These are phyloP conservation scores for Orobanche coerulescens DNA, from an alignment of 257 asterid genomes.

Conservation along the genomic window DNA sequence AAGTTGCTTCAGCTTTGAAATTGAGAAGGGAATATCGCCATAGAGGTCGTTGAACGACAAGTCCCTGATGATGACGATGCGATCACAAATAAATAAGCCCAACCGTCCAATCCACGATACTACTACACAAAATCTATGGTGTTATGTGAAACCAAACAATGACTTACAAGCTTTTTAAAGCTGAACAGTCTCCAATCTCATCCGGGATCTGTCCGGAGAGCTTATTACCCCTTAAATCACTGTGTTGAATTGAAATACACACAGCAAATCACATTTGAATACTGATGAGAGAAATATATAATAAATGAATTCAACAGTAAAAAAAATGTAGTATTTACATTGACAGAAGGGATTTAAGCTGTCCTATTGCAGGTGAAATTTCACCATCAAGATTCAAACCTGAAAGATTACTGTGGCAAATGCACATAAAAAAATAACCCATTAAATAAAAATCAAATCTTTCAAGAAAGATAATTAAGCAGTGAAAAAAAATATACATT, in stretches of 20 bases:
- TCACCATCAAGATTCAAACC: slow-evolving; percentile 90
- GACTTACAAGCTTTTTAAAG: slow-evolving; percentile 54
- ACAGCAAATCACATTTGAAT: background rate
- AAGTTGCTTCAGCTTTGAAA: slow-evolving; percentile 88
- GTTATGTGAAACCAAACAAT: background rate
- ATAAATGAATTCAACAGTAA: no score
- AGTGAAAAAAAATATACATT: background rate
- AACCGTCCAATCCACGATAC: background rate
- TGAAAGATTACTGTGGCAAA: slow-evolving; percentile 63
- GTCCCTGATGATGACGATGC: slow-evolving; percentile 45
- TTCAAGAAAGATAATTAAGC: background rate
- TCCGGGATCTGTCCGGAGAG: slow-evolving; percentile 96
- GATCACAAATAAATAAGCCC: background rate
- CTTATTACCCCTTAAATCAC: slow-evolving; percentile 68
- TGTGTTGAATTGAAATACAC: slow-evolving; percentile 19
- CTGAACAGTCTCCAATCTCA: slow-evolving; percentile 93
- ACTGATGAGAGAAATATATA: background rate
- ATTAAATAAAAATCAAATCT: background rate
- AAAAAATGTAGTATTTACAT: no score
- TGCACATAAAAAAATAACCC: background rate
- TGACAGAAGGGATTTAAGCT: slow-evolving; percentile 55
- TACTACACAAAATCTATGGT: background rate
- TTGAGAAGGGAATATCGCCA: slow-evolving; percentile 92
- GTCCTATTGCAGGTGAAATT: slow-evolving; percentile 85
- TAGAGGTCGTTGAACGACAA: slow-evolving; percentile 75